Base-by-base conservation (phyloP, 371 early-diverging fungal species). In the Circinella umbellata region DNA sequence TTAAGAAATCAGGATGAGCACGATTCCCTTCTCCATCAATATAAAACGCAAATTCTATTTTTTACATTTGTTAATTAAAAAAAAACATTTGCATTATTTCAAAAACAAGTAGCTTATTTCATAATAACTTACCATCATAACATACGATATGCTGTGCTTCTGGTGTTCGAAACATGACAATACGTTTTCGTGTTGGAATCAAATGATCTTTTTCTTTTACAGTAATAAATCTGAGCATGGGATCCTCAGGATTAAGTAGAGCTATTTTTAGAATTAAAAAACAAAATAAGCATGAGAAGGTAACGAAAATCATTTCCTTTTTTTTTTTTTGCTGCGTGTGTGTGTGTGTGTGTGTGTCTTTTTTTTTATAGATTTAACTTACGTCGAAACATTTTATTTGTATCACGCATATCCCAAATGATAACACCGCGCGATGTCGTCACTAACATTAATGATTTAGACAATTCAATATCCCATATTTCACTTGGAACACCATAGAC, bases 391-490 rank as follows among this genome's bases (percentile, higher is more conserved):
- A 64, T 64, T 36, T 49, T 64, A 9, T 53, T 48, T 18, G 53
- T 6, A 35, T 64, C 65, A 18, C 65, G 75, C 79, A 83, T 78
- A 59, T 80, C 75, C 5, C 79, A 67, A 13, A 80, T 76, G 34
- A 72, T 63, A n/a, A 80, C 70, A 8, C 80, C 80, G 13, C 77
- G 51, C 15, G 73, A 73, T 6, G 75, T 73, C 13, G 83, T 83
- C 34, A 80, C 63, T 4, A 80, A 57, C 54, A 83, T 49, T 27
- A 79, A 65, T 9, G 75, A 72, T 4, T 66, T 59, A n/a, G 80
- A 76, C 5, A 75, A 69, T 54, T 83, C 80, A 51, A 83, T 72
- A 10, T 79, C 76, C 80, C 79, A 83, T 1, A 76, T 79, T 73
- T 83, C 80, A 67, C 73, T 74, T 1, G 83, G 83, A 0, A 76